These are phyloP conservation scores for Chytridium lagenaria DNA, from an alignment of 371 early-diverging fungal genomes.

Conservation along the genomic window DNA sequence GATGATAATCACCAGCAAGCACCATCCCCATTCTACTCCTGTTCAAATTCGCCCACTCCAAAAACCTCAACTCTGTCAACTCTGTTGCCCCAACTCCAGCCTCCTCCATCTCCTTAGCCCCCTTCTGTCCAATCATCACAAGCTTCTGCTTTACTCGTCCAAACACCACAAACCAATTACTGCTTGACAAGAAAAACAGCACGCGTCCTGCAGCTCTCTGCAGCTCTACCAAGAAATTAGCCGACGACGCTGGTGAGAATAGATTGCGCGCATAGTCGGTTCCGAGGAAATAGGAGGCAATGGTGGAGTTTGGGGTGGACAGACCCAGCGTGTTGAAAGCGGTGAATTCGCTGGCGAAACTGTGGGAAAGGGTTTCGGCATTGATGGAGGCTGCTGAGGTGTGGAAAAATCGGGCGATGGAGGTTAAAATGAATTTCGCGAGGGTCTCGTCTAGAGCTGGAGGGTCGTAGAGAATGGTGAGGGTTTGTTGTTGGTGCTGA, in stretches of 20 bases:
- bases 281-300: constrained; percentile 27
- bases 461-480: constrained; percentile 59
- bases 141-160: constrained; percentile 62
- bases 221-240: constrained; percentile 43
- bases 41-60: constrained; percentile 81
- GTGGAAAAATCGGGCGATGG: constrained; percentile 71
- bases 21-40: constrained; percentile 70
- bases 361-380: constrained; percentile 61
- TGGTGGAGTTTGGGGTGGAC: constrained; percentile 19
- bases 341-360: constrained; percentile 20
- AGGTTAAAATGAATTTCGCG: constrained; percentile 68
- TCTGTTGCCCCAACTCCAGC: constrained; percentile 66
- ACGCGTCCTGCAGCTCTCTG: constrained; percentile 69
- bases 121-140: constrained; percentile 19
- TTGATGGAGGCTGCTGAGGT: constrained; percentile 47
- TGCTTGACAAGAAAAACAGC: constrained; percentile 77
- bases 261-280: constrained; percentile 12
- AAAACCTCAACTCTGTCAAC: constrained; percentile 73
- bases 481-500: not conserved
- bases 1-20: constrained; percentile 59
- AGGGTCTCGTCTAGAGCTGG: constrained; percentile 77
- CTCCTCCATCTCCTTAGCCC: constrained; percentile 18
- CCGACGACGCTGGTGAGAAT: constrained; percentile 5
- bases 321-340: constrained; percentile 17
- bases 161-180: constrained; percentile 81